Conservation (phyloP, 371 early-diverging fungal genomes). For the Apophysomyces elegans region DNA sequence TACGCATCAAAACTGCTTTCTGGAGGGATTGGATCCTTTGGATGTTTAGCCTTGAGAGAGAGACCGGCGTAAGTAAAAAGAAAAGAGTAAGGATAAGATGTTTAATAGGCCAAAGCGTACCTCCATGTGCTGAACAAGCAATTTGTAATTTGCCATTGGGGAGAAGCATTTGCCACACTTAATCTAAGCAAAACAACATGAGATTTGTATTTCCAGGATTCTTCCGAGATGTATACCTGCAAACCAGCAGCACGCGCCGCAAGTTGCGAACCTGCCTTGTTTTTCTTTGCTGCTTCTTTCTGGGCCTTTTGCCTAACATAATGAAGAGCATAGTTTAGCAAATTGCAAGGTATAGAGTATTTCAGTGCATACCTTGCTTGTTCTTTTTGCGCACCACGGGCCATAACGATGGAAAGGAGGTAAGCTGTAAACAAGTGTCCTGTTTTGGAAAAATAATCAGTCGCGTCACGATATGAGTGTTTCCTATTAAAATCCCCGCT, state of each 20-base stretch:
- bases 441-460: no score
- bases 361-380: not conserved
- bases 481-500: no score
- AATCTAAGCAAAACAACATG: constrained; percentile 27
- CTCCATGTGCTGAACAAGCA: constrained; percentile 66
- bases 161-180: constrained; percentile 47
- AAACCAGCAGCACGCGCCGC: constrained; percentile 61
- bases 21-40: constrained; percentile 55
- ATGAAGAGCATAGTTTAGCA: no score
- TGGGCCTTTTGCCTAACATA: constrained; percentile 57
- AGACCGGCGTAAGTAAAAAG: no score
- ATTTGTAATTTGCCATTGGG: constrained; percentile 58
- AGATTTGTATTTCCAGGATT: constrained; percentile 18
- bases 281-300: constrained; percentile 59
- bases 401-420: not conserved
- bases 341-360: no score
- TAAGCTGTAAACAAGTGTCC: no score
- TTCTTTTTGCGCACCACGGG: constrained; percentile 11
- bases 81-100: no score
- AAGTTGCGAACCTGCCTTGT: constrained; percentile 7
- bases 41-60: constrained; percentile 57
- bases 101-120: constrained; percentile 27
- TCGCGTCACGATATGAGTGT: no score
- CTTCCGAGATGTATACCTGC: constrained; percentile 33
- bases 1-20: constrained; percentile 33